Evolutionary conservation across 176 grass and related monocot species (phyloP).

Genomic region (Microstegium vimineum): DNA sequence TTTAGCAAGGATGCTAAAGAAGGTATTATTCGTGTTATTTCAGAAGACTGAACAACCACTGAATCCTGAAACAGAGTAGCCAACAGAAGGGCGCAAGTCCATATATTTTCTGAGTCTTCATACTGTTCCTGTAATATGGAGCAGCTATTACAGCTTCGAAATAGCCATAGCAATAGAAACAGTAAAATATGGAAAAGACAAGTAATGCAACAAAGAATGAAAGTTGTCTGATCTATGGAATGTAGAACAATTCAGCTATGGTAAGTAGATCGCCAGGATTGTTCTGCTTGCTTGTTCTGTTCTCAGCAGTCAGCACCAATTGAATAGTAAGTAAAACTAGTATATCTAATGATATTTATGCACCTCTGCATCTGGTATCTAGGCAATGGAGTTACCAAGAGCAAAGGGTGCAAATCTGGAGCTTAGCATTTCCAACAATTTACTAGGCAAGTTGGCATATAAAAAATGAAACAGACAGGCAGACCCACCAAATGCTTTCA

Average conservation of each 20-base stretch:
- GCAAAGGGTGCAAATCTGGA: not conserved
- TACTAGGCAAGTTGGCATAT: not conserved
- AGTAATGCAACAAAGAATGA: conserved; percentile 26
- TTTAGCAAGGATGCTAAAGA: conserved; percentile 76
- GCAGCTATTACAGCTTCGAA: conserved; percentile 27
- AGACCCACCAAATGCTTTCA: not conserved
- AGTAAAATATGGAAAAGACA: not conserved
- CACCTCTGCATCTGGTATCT: not conserved
- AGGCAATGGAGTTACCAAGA: conserved; percentile 1
- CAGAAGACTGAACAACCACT: conserved; percentile 71
- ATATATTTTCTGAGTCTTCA: conserved; percentile 71
- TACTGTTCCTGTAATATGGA: conserved; percentile 63
- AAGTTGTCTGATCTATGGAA: not conserved
- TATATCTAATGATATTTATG: conserved; percentile 6
- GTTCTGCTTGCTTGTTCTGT: not conserved
- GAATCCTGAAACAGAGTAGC: conserved; percentile 89
- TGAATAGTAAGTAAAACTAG: conserved; percentile 5
- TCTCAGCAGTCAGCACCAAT: not conserved
- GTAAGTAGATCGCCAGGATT: not conserved
- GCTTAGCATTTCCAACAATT: not conserved
- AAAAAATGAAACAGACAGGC: not conserved
- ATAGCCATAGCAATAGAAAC: conserved; percentile 21
- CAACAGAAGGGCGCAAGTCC: conserved; percentile 81
- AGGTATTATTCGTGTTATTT: conserved; percentile 58
- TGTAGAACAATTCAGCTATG: conserved; percentile 1